Conservation (phyloP, 148 eudicot genomes). For the Camellia sinensis region DNA sequence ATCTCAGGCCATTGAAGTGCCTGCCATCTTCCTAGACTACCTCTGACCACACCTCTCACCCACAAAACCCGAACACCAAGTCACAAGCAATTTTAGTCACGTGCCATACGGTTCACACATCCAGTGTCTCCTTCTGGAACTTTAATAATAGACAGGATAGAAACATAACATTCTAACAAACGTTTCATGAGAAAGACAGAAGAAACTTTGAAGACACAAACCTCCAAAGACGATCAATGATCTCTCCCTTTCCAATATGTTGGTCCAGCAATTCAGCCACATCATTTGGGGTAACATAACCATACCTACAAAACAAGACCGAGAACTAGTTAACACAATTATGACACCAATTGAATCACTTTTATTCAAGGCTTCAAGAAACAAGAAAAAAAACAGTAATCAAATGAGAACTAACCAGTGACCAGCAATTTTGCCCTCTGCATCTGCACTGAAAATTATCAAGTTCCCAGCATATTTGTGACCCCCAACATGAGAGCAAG, state of each 20-base stretch:
- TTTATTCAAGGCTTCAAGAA: neutral
- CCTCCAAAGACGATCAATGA: slow-evolving; percentile 91
- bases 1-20: no score
- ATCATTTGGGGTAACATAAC: slow-evolving; percentile 87
- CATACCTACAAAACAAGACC: slow-evolving; percentile 64
- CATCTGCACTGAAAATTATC: slow-evolving; percentile 68
- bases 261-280: slow-evolving; percentile 72
- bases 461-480: slow-evolving; percentile 97
- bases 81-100: neutral
- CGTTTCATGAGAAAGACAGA: neutral
- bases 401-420: slow-evolving; percentile 57
- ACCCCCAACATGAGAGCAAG: slow-evolving; percentile 95
- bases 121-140: neutral
- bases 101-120: neutral
- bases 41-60: no score
- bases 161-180: neutral
- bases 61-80: neutral
- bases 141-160: no score
- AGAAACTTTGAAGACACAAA: slow-evolving; percentile 23
- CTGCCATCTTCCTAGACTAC: no score
- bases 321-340: neutral
- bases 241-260: slow-evolving; percentile 78
- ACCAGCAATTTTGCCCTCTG: slow-evolving; percentile 73
- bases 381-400: neutral
- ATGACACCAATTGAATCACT: neutral